Evolutionary conservation across 768 basidiomycete genomes (phyloP), one percentile per base, ranked within the genome.

Genomic region (Kwoniella mangroviensis): DNA sequence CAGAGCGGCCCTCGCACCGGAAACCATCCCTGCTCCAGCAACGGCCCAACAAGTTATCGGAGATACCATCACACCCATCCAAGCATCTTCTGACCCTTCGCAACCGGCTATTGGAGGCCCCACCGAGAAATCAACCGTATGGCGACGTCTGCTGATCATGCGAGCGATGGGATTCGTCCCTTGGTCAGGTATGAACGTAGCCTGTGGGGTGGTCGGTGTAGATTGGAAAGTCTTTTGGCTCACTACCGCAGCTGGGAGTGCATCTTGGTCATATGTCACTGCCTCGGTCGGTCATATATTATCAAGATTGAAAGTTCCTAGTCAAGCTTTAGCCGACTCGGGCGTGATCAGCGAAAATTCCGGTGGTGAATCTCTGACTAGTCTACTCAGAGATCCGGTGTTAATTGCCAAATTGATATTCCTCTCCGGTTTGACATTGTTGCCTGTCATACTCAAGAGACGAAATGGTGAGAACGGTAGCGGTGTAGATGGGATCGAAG

Each of bases 111-210:
- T 72, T 21, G 75, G 73, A 3, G 70, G 61, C 5, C 63, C 74
- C 2, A 57, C 69, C 1, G 51, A 72, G 26, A 72, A 63, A 54
- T 42, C 74, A 4, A 71, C 59, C 12, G 73, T 89, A 2, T 97
- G 95, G 94, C 90, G 94, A 54, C 89, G 94, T 51, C 85, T 97
- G 54, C 90, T 93, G 3, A 88, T 96, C 68, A 87, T 98, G 72
- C 89, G 95, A 59, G 89, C 96, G 68, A 88, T 96, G 76, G 95
- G 95, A 21, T 89, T 98, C 65, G 93, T 97, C 3, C 95, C 95
- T 5, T 98, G 95, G 95, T 93, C 92, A 67, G 94, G 93, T 69
- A 93, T 98, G 86, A 98, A 98, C 82, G 91, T 98, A 68, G 94
- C 94, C 55, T 96, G 91, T 83, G 94, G 94, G 62, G 93, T 96